These are phyloP conservation scores for Boletus semigastroideus DNA, from an alignment of 1,284 basidiomycete genomes.

Conservation along the genomic window DNA sequence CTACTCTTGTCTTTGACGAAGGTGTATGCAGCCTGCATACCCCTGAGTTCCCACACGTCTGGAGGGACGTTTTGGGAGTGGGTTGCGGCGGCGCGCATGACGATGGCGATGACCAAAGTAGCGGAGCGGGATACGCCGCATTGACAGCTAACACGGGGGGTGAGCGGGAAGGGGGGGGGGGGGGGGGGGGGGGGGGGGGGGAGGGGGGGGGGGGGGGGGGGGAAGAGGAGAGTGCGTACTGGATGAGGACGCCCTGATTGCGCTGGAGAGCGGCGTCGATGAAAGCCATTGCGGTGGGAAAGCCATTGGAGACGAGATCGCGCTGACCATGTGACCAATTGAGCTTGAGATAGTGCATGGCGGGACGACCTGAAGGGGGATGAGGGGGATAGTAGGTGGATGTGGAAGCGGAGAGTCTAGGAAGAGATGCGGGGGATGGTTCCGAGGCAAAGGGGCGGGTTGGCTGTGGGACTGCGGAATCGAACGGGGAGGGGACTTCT, in stretches of 20 bases:
- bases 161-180: slow-evolving; percentile 17
- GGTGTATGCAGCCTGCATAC: slow-evolving; percentile 93
- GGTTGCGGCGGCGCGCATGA: slow-evolving; percentile 89
- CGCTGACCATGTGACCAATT: slow-evolving; percentile 94
- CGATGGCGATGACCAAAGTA: slow-evolving; percentile 89
- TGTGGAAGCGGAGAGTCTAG: slow-evolving; percentile 39
- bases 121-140: slow-evolving; percentile 95
- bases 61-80: slow-evolving; percentile 65
- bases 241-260: slow-evolving; percentile 81
- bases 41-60: slow-evolving; percentile 75
- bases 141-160: slow-evolving; percentile 70
- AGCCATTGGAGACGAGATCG: slow-evolving; percentile 78
- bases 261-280: slow-evolving; percentile 74
- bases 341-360: slow-evolving; percentile 89
- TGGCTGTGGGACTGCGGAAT: slow-evolving; percentile 44
- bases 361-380: slow-evolving; percentile 63
- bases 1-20: slow-evolving; percentile 88
- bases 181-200: background rate
- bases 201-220: slow-evolving; percentile 14
- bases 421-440: slow-evolving; percentile 52
- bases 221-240: slow-evolving; percentile 54
- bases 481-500: slow-evolving; percentile 83
- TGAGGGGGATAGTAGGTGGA: slow-evolving; percentile 66
- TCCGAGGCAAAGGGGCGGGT: slow-evolving; percentile 64
- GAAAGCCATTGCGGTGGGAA: slow-evolving; percentile 79